A percentile compares a stretch with the other conserved stretches of the same genome.
phyloP scores from a whole-genome alignment of 2,329 filamentous ascomycete species.

The Botrytis fragariae region DNA sequence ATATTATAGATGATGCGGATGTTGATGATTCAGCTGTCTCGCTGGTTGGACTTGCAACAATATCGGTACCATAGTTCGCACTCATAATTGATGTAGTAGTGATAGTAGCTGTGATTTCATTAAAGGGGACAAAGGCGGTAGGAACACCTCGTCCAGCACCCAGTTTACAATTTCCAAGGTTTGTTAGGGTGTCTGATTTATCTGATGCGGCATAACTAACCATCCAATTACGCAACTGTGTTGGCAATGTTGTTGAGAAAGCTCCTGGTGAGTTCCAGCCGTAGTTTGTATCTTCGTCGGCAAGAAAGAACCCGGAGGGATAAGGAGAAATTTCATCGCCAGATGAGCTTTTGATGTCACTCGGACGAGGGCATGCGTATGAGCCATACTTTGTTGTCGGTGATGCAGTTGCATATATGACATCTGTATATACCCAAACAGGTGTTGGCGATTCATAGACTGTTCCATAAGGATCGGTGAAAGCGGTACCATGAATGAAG shows the following conservation, averaged over 20 bases:
- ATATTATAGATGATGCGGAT: not conserved
- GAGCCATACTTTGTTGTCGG: not conserved
- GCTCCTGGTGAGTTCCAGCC: constrained; percentile 14
- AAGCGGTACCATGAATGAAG: constrained; percentile 23
- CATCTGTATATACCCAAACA: constrained; percentile 21
- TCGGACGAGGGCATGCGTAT: constrained; percentile 17
- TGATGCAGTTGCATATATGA: constrained; percentile 10
- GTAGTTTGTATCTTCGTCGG: constrained; percentile 14
- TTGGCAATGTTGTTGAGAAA: constrained; percentile 15
- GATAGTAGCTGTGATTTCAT: constrained; percentile 12
- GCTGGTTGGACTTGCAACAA: not conserved
- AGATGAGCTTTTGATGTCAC: not conserved
- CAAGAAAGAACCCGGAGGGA: constrained; percentile 21
- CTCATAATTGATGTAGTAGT: constrained; percentile 20
- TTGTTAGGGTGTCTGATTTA: not conserved
- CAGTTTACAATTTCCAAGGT: constrained; percentile 18
- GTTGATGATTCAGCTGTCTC: not conserved
- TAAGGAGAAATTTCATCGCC: constrained; percentile 19
- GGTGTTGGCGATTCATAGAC: constrained; percentile 25
- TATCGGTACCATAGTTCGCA: constrained; percentile 11
- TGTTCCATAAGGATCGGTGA: constrained; percentile 26
- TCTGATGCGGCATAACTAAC: constrained; percentile 16
- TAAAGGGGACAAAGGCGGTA: constrained; percentile 24
- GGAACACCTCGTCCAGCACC: constrained; percentile 23
- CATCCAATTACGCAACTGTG: constrained; percentile 23